Base-by-base conservation (phyloP, 306 rosid genomes). In the Pterocarpus santalinus region DNA sequence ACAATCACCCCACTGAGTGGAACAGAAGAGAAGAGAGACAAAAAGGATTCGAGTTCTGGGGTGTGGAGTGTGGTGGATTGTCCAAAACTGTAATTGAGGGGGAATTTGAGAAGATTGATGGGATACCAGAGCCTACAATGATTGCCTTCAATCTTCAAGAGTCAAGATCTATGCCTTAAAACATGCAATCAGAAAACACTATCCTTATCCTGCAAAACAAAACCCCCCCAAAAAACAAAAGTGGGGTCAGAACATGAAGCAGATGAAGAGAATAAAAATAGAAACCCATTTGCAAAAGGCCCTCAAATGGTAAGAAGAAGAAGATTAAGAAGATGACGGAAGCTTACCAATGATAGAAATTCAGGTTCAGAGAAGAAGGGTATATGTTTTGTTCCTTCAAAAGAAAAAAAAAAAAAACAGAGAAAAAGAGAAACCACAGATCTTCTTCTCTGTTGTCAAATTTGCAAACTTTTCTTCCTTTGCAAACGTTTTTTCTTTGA, bases 91-190 rank as follows among this genome's bases (percentile, higher is more conserved):
- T 80, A 60, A 58, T 60, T 79, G 30, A 15, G 8, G 69, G 75
- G 36, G 14, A 70, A 63, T 69, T 70, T 34, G 2, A 62, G 22
- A 81, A 75, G 38, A 69, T 28, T n/a, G 32, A 34, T 5, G 28
- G n/a, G 53, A 65, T 65, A 72, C 58, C 49, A 51, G 74, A 53
- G 32, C 46, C 22, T 28, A 62, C 22, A 80, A 8, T 70, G 75
- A 49, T 73, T 56, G 51, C 4, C 2, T 78, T 83, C 36, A 75
- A 79, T 79, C 80, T 81, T 79, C 86, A 83, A 86, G 90, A 90
- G 80, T 82, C 89, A 80, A 86, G 94, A 90, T 88, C 89, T 85
- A 52, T 9, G 82, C 44, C 76, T 64, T 14, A 43, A 1, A 43
- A 43, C 55, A 11, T 49, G n/a, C 55, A 63, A 74, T 17, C 47